Conservation (phyloP, 1,284 basidiomycete species). For the Trichosporon faecale region DNA sequence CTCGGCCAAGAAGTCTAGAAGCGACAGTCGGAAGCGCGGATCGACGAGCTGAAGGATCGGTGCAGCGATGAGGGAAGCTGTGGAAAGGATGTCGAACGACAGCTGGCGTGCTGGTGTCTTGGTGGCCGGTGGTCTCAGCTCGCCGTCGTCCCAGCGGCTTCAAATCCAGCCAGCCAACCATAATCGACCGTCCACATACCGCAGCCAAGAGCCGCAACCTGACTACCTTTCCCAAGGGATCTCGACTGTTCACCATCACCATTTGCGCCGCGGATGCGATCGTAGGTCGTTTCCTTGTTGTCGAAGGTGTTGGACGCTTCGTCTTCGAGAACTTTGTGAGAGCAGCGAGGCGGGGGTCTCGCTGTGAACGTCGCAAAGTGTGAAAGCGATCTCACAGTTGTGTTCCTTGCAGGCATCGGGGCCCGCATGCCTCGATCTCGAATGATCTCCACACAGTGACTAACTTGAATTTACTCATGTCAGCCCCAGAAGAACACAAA, state of each 20-base stretch:
- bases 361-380: too few species aligned
- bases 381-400: too few species aligned
- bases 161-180: conserved; percentile 4
- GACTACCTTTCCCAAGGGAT: not conserved
- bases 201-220: not conserved
- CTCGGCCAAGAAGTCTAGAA: not conserved
- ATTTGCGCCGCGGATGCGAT: not conserved
- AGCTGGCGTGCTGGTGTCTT: not conserved
- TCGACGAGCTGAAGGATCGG: not conserved
- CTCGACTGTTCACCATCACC: not conserved
- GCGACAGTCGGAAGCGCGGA: conserved; percentile 3
- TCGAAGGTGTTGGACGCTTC: too few species aligned
- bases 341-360: too few species aligned
- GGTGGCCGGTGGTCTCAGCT: not conserved
- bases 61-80: not conserved
- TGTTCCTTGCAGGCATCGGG: not conserved
- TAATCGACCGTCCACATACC: conserved; percentile 7
- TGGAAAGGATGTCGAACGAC: not conserved
- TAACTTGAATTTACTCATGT: not conserved
- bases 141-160: not conserved
- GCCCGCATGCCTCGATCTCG: not conserved
- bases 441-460: not conserved
- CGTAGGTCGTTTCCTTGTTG: not conserved
- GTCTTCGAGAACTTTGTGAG: too few species aligned
- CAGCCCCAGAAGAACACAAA: not conserved